Evolutionary conservation across 2,329 filamentous ascomycete species (phyloP).

Genomic region (Exophiala oligosperma): DNA sequence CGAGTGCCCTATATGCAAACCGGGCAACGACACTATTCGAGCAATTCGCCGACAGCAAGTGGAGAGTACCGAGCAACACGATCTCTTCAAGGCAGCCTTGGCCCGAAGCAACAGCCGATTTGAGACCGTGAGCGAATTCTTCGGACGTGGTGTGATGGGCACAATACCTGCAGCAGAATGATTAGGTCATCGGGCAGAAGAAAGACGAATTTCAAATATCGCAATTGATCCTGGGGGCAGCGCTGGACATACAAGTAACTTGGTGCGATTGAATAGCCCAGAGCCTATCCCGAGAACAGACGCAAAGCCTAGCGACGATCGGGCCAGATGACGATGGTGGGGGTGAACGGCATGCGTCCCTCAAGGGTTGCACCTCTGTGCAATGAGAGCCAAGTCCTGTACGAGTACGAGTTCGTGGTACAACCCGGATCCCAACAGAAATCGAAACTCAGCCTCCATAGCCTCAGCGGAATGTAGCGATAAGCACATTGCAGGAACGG

Average conservation of each 20-base stretch:
- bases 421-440: not conserved
- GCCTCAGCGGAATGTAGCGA: not conserved
- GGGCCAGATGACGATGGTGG: not conserved
- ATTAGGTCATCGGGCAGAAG: conserved; percentile 1
- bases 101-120: conserved; percentile 71
- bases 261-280: not conserved
- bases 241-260: not conserved
- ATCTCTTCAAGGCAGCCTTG: conserved; percentile 81
- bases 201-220: not conserved
- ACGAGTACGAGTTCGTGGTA: no score
- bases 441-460: not conserved
- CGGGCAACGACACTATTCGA: conserved; percentile 81
- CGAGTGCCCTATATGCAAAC: conserved; percentile 84
- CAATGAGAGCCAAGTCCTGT: not conserved
- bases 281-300: not conserved
- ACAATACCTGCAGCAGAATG: conserved; percentile 18
- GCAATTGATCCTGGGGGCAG: not conserved
- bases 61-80: conserved; percentile 82
- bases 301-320: not conserved
- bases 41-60: conserved; percentile 84
- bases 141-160: conserved; percentile 86
- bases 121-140: conserved; percentile 90
- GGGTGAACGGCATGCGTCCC: not conserved
- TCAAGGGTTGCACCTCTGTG: conserved; percentile 2
- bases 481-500: not conserved